Evolutionary conservation across 768 basidiomycete genomes (phyloP), one percentile per base, ranked within the genome.

Genomic region (Boletus patriciae): DNA sequence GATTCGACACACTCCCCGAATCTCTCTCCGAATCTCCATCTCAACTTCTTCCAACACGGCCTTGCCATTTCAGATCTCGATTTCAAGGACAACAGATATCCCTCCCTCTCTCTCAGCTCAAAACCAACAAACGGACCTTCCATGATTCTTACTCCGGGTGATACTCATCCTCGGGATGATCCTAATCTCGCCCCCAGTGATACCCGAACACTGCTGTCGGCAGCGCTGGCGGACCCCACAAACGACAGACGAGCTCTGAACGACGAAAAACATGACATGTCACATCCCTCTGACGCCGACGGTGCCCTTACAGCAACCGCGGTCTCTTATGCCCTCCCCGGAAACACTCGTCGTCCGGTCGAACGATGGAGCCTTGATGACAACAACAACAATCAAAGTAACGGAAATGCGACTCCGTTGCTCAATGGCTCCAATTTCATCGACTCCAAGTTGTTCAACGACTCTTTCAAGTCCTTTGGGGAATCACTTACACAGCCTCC

Each of bases 51-150:
- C 71, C 75, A 84, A 49, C 78, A 77, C 64, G 73, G 78, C 41
- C 76, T 87, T 56, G 66, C 76, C 40, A 78, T 85, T 69, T 74
- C 80, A 54, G 86, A 86, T 55, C 76, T 83, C 59, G 83, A 85
- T 71, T 80, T 83, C 69, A 77, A 79, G 64, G 87, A 87, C 75
- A 81, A 80, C 66, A 78, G 86, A 66, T 86, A 87, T 62, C 75
- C 80, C 18, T 54, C 74, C 46, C 64, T 75, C 19, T 54, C 71
- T 8, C 57, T 74, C 47, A 27, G 55, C 54, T 50, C 66, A 29
- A 66, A 65, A 34, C 62, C 49, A 46, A 56, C 59, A 42, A 63
- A 65, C 45, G 69, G 59, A 44, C 46, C 70, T 52, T 53, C 68
- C 40, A 71, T 77, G 70, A 61, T 69, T 23, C 62, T 63, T 55